phyloP scores from a whole-genome alignment of 768 basidiomycete genomes.

The Leccinum incarnatum region DNA sequence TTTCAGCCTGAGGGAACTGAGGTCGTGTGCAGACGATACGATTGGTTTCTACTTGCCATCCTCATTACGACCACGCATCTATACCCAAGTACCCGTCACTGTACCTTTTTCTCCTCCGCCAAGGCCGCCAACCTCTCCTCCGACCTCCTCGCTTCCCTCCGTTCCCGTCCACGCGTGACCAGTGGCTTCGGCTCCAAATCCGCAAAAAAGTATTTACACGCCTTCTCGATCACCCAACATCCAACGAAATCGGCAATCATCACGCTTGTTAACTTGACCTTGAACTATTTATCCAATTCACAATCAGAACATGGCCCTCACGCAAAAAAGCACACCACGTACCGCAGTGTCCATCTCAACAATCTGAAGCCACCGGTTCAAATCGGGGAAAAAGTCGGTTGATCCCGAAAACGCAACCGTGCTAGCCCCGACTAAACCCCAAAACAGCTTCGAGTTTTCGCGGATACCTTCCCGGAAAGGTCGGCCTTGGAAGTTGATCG shows the following conservation, averaged over 20 bases:
- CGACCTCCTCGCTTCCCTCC: slow-evolving; percentile 60
- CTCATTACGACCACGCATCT: neutral
- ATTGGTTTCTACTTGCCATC: neutral
- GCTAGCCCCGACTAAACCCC: slow-evolving; percentile 85
- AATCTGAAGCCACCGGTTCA: slow-evolving; percentile 96
- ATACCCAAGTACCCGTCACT: slow-evolving; percentile 19
- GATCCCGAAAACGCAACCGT: slow-evolving; percentile 92
- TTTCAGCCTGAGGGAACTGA: neutral
- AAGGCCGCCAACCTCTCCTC: slow-evolving; percentile 34
- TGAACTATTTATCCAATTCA: slow-evolving; percentile 58
- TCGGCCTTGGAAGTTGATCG: slow-evolving; percentile 98
- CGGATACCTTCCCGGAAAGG: slow-evolving; percentile 98
- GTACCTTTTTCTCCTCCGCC: slow-evolving; percentile 36
- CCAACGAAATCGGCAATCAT: slow-evolving; percentile 91
- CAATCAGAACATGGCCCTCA: neutral
- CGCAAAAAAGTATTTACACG: slow-evolving; percentile 86
- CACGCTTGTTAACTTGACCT: slow-evolving; percentile 64
- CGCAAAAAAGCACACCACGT: slow-evolving; percentile 26
- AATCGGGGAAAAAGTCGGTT: slow-evolving; percentile 91
- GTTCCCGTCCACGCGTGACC: slow-evolving; percentile 80
- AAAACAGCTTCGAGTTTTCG: slow-evolving; percentile 92
- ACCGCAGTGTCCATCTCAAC: slow-evolving; percentile 83
- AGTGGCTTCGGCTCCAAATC: slow-evolving; percentile 82
- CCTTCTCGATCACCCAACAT: slow-evolving; percentile 79
- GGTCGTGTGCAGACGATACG: neutral